A percentile compares a stretch with the other conserved stretches of the same genome.
phyloP scores from a whole-genome alignment of 1,139 yeast species.

The Hansenula lynferdii region DNA sequence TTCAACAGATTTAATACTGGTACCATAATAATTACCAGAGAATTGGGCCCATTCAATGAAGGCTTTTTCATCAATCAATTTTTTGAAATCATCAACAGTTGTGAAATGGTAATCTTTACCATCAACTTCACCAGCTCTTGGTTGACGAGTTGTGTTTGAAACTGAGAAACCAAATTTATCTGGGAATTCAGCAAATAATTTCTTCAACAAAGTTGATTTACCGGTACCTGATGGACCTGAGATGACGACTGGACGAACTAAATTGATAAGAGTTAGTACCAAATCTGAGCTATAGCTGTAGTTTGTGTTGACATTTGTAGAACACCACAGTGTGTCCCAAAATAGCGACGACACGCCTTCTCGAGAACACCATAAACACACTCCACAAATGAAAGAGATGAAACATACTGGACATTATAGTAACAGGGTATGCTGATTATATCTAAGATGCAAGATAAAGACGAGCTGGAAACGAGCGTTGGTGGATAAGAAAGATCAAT shows the following conservation, averaged over 20 bases:
- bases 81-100: constrained; percentile 72
- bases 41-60: constrained; percentile 98
- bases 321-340: too few relatives aligned
- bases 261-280: constrained; percentile 3
- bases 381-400: too few relatives aligned
- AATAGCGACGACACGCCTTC: too few relatives aligned
- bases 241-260: constrained; percentile 81
- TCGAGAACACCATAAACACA: too few relatives aligned
- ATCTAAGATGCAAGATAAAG: too few relatives aligned
- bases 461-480: too few relatives aligned
- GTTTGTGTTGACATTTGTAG: too few relatives aligned
- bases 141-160: constrained; percentile 86
- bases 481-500: too few relatives aligned
- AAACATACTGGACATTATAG: constrained; percentile 17
- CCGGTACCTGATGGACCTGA: constrained; percentile 99
- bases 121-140: constrained; percentile 86
- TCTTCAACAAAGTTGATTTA: constrained; percentile 88
- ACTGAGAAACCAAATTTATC: constrained; percentile 88
- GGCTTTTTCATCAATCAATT: constrained; percentile 63
- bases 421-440: background rate
- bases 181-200: constrained; percentile 86
- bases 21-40: constrained; percentile 96
- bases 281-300: too few relatives aligned
- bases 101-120: constrained; percentile 89
- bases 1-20: constrained; percentile 79